Evolutionary conservation across 1,139 yeast genomes (phyloP), one percentile per base, ranked within the genome.

Genomic region (Nakaseomyces bracarensis): DNA sequence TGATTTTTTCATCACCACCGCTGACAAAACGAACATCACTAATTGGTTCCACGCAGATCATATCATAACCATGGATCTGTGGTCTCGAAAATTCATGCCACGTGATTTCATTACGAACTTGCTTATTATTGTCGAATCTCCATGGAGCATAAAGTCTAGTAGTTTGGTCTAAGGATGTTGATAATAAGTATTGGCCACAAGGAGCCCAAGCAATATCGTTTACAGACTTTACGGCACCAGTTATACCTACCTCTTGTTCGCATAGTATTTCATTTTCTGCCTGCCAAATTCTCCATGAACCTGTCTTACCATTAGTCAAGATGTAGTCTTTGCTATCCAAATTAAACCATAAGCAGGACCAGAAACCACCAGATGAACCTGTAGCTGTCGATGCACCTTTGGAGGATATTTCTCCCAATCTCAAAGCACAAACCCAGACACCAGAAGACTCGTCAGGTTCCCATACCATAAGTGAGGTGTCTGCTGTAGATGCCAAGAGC

Each of bases 301-400:
- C 98, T 1, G 97, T 86, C 54, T 81, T 84, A 47, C 96, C 95
- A 53, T 82, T 77, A 3, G 96, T 82, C 37, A 85, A 65, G 18
- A 87, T 77, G 49, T 71, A 72, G 48, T 76, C 77, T 14, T 50
- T 52, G 1, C 61, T 58, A 1, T 63, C 60, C 29, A 72, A 66
- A 8, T 68, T 59, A 41, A 83, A 75, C 96, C 97, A 91, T 25
- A 81, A 57, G 41, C 93, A 82, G 1, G 85, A 75, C 95, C 96
- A 91, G 60, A 93, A 89, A 3, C 98, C 98, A 50, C 98, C 98
- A 2, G 96, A 78, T 0, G 98, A 84, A 9, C 99, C 99, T 0
- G 98, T 91, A 3, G 98, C 98, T 0, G 98, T 89, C 3, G 95
- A 83, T 0, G 98, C 96, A 52, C 99, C 99, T 63, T 91, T 91